Base-by-base conservation (phyloP, 805 yeast genomes). In the Wickerhamomyces strasburgensis region DNA sequence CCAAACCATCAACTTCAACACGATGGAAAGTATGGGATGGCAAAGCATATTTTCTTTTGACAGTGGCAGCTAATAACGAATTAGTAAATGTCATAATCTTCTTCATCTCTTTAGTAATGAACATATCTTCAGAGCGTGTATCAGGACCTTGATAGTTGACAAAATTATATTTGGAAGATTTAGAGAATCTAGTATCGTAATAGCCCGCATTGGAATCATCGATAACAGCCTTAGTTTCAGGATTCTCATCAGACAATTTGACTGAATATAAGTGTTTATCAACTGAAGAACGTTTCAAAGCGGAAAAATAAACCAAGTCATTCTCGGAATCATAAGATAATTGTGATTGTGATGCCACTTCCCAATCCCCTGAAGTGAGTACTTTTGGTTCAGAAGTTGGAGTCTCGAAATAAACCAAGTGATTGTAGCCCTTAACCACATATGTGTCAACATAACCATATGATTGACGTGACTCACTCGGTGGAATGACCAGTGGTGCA, bases 321-420 rank as follows among this genome's bases (percentile, higher is more conserved):
- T 58, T 59, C 4, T 63, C 65, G 32, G 59, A 58, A 50, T 82
- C 85, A 57, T 73, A 78, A 0, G 78, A 70, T 0, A 80, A 60
- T 1, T 80, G 74, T 10, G 33, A 39, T 2, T 82, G 84, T 35
- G 67, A 73, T 17, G 73, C 79, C 8, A 93, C 95, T 59, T 93
- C 98, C 95, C 96, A 93, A 2, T 73, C 60, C 5, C 98, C 98
- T 3, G 62, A 44, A 1, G 93, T 84, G 31, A 95, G 69, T 16
- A 78, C 58, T 3, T 47, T 50, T 4, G 86, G 86, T 11, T 58
- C 55, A 0, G 73, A 41, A 2, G 79, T 52, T 14, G 72, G 65
- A 1, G 84, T 73, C 2, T 84, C 65, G 54, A 81, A 93, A 60
- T 80, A 88, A 0, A 86, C 97, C 42, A 93, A 65, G 58, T 93